Evolutionary conservation across 352 stramenopile species (phyloP).

Genomic region (Pelagophyceae sp.): DNA sequence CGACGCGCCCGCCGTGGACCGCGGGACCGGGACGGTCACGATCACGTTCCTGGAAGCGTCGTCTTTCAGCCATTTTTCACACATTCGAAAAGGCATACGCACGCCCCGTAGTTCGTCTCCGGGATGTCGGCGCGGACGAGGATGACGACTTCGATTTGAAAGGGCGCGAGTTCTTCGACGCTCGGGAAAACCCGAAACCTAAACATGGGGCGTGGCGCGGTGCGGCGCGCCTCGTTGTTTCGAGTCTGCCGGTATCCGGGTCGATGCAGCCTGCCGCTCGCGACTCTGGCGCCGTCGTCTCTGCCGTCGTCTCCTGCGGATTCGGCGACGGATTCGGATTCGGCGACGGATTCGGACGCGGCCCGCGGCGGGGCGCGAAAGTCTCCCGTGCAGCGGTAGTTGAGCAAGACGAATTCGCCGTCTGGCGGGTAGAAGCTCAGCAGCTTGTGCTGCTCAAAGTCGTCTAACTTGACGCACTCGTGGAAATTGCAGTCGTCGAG

Average conservation of each 20-base stretch:
- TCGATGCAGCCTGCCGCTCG: neutral
- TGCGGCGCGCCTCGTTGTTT: slow-evolving; percentile 30
- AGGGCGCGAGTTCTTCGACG: slow-evolving; percentile 82
- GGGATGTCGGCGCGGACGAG: slow-evolving; percentile 49
- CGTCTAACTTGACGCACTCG: slow-evolving; percentile 91
- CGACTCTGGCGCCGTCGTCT: slow-evolving; percentile 79
- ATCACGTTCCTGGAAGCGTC: too few relatives aligned
- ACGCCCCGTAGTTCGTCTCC: slow-evolving; percentile 80
- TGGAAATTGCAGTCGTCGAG: slow-evolving; percentile 98
- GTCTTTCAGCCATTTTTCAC: too few relatives aligned
- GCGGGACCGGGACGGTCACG: slow-evolving; percentile 81
- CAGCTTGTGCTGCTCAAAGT: slow-evolving; percentile 66
- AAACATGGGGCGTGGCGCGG: too few relatives aligned
- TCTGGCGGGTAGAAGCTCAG: slow-evolving; percentile 67
- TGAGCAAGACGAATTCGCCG: slow-evolving; percentile 85
- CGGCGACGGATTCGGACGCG: slow-evolving; percentile 90
- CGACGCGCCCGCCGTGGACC: slow-evolving; percentile 57
- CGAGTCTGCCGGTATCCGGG: slow-evolving; percentile 9
- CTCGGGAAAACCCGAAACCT: too few relatives aligned
- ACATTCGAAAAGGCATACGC: too few relatives aligned
- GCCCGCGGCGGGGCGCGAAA: slow-evolving; percentile 94
- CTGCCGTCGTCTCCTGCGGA: too few relatives aligned
- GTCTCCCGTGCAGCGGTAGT: slow-evolving; percentile 94
- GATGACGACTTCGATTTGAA: slow-evolving; percentile 56
- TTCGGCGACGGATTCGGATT: slow-evolving; percentile 94